These are phyloP conservation scores for Lunasporangiospora selenospora DNA, from an alignment of 192 early-diverging fungal species.

Conservation along the genomic window DNA sequence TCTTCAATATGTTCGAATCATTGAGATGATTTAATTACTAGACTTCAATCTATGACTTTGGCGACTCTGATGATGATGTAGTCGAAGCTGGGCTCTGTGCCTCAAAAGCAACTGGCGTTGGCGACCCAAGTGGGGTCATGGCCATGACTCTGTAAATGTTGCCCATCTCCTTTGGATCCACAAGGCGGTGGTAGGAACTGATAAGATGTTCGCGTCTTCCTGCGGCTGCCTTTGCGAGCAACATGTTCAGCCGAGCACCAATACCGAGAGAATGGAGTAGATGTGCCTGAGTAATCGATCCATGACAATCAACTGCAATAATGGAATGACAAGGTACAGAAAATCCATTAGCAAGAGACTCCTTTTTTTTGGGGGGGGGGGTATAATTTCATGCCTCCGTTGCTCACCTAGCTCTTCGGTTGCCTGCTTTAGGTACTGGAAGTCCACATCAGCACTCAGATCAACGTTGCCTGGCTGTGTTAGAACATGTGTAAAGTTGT, in stretches of 20 bases:
- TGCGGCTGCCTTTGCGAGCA: constrained; percentile 64
- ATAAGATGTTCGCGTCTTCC: constrained; percentile 67
- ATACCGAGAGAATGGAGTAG: constrained; percentile 87
- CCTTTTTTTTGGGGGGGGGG: neutral
- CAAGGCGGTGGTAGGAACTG: constrained; percentile 73
- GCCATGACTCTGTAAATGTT: constrained; percentile 85
- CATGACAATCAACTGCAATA: constrained; percentile 64
- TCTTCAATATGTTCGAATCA: too few species aligned
- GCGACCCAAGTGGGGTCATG: constrained; percentile 52
- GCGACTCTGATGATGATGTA: too few species aligned
- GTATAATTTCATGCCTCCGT: constrained; percentile 1
- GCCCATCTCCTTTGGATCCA: constrained; percentile 84
- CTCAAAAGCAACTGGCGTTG: constrained; percentile 38
- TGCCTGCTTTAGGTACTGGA: constrained; percentile 72
- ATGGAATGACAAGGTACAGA: neutral
- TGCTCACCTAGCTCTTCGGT: constrained; percentile 48
- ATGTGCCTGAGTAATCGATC: constrained; percentile 81
- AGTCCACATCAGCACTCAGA: constrained; percentile 94
- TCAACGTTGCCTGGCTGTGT: constrained; percentile 84
- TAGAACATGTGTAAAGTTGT: constrained; percentile 83
- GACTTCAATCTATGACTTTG: too few species aligned
- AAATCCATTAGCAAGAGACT: constrained; percentile 11
- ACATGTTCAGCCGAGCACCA: constrained; percentile 68
- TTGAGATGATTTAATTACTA: too few species aligned
- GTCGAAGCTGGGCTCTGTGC: too few species aligned